Percentiles rank a stretch among this genome's conserved stretches.
phyloP scores from a whole-genome alignment of 257 asterid genomes.

The Schizonepeta tenuifolia region DNA sequence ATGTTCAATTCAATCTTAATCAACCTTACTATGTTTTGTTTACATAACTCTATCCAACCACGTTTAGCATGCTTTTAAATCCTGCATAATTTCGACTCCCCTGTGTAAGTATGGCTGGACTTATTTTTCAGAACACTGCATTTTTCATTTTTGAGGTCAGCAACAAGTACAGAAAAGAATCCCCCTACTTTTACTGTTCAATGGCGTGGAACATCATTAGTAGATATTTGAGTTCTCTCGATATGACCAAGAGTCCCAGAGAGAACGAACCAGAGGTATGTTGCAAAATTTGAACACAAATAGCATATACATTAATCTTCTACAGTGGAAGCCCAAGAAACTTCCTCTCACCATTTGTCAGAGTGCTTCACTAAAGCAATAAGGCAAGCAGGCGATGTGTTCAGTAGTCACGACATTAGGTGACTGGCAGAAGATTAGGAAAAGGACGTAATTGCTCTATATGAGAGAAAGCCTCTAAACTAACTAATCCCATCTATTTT shows the following conservation, averaged over 20 bases:
- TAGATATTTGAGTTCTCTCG: neutral
- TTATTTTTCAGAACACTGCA: neutral
- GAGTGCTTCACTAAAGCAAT: neutral
- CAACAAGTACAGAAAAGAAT: neutral
- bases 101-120: neutral
- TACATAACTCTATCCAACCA: neutral
- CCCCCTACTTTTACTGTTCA: neutral
- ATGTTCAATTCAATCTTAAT: too few species aligned
- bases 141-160: neutral
- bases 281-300: neutral
- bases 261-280: neutral
- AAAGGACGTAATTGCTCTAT: neutral
- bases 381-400: neutral
- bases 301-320: neutral
- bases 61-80: neutral
- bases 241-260: neutral
- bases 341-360: neutral
- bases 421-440: neutral
- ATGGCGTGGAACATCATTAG: neutral
- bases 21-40: neutral
- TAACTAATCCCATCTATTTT: neutral
- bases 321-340: neutral
- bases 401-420: neutral
- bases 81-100: neutral
- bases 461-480: neutral